These are phyloP conservation scores for Geotrichum macrosporum DNA, from an alignment of 1,139 yeast genomes.

Conservation along the genomic window DNA sequence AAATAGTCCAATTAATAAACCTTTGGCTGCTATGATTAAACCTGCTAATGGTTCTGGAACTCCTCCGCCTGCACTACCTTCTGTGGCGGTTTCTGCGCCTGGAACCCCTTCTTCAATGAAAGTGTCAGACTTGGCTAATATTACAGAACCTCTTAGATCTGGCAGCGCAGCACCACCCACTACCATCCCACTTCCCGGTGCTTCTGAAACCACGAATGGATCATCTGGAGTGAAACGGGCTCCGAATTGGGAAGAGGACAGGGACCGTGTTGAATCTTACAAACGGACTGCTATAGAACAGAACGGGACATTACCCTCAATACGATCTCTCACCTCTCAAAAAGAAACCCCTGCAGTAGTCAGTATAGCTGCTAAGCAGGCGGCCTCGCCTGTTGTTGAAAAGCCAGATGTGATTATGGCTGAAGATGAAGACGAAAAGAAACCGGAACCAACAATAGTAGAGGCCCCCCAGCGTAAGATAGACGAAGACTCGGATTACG, in stretches of 20 bases:
- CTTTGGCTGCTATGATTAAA: too few relatives aligned
- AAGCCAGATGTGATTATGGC: conserved; percentile 2
- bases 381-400: background rate
- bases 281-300: conserved; percentile 12
- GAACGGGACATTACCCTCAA: background rate
- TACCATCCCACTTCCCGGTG: conserved; percentile 1
- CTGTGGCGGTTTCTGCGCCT: background rate
- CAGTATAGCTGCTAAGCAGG: background rate
- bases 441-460: conserved; percentile 33
- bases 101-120: conserved; percentile 8
- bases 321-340: background rate
- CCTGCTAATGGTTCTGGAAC: too few relatives aligned
- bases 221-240: conserved; percentile 12
- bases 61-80: background rate
- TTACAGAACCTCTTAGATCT: conserved; percentile 10
- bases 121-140: background rate
- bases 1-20: too few relatives aligned
- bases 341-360: background rate
- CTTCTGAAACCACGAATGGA: background rate
- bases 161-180: conserved; percentile 9
- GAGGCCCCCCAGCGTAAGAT: conserved; percentile 73
- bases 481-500: conserved; percentile 80
- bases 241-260: conserved; percentile 19
- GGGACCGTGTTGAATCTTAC: conserved; percentile 8
- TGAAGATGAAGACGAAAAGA: conserved; percentile 12